A percentile compares a stretch with the other conserved stretches of the same genome.
Evolutionary conservation across 352 stramenopile species (phyloP).

Genomic region (Discostella stelligera): DNA sequence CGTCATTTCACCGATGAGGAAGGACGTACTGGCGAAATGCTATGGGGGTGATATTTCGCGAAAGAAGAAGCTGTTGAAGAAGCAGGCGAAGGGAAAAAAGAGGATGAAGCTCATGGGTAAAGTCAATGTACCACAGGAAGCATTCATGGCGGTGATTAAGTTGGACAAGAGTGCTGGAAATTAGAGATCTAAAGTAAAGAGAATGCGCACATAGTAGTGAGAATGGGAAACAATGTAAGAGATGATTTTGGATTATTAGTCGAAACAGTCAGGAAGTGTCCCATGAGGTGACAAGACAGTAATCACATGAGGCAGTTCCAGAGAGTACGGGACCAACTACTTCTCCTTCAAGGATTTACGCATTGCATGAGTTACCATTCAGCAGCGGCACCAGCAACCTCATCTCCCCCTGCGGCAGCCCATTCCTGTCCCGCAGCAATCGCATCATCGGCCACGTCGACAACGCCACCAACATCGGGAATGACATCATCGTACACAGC

Average conservation of each 20-base stretch:
- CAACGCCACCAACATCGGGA: constrained; percentile 44
- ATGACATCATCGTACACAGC: constrained; percentile 46
- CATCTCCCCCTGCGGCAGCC: constrained; percentile 36
- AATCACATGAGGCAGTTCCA: background rate
- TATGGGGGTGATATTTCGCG: constrained; percentile 96
- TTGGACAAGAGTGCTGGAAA: constrained; percentile 69
- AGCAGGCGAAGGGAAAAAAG: constrained; percentile 99
- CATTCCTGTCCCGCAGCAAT: constrained; percentile 25
- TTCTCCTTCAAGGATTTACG: too few relatives aligned
- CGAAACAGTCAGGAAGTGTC: too few relatives aligned
- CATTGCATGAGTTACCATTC: constrained; percentile 30
- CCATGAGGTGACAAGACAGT: constrained; percentile 1
- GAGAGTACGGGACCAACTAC: too few relatives aligned
- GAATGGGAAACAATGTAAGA: too few relatives aligned
- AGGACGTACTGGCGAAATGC: constrained; percentile 92
- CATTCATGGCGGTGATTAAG: constrained; percentile 97
- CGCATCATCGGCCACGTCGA: constrained; percentile 16
- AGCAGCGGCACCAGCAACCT: constrained; percentile 24
- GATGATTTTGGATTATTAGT: too few relatives aligned
- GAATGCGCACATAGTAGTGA: background rate
- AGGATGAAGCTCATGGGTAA: constrained; percentile 98
- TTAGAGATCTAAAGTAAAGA: background rate
- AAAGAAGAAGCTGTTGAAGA: constrained; percentile 99
- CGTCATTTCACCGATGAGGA: constrained; percentile 95
- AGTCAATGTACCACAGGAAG: constrained; percentile 97